Evolutionary conservation across 139 green algal species (phyloP).

Genomic region (Nannochloris sp.): DNA sequence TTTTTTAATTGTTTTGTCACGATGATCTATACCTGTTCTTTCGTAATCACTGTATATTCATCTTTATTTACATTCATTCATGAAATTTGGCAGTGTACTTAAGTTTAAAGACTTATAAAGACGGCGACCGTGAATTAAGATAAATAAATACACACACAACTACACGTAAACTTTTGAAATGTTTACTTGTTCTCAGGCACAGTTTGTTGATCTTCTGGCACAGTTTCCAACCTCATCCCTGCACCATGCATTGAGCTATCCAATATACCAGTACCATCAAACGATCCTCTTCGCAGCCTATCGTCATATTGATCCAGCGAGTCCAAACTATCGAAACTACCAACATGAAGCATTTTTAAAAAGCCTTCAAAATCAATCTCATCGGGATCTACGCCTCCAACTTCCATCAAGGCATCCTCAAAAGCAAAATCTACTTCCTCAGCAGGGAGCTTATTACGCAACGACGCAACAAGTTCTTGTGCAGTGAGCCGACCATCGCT

Average conservation of each 20-base stretch:
- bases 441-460: slow-evolving; percentile 65
- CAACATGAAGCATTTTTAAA: slow-evolving; percentile 40
- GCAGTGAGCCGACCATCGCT: slow-evolving; percentile 35
- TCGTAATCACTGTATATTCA: too few relatives aligned
- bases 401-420: slow-evolving; percentile 70
- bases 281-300: neutral
- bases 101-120: too few relatives aligned
- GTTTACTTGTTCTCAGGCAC: too few relatives aligned
- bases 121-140: too few relatives aligned
- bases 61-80: too few relatives aligned
- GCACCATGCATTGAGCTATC: neutral
- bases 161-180: too few relatives aligned
- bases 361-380: slow-evolving; percentile 77
- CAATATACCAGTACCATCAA: too few relatives aligned
- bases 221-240: neutral
- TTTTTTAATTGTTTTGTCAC: too few relatives aligned
- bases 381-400: slow-evolving; percentile 44
- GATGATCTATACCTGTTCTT: too few relatives aligned
- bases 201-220: neutral
- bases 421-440: slow-evolving; percentile 68
- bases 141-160: too few relatives aligned
- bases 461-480: slow-evolving; percentile 43
- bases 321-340: slow-evolving; percentile 31
- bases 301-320: slow-evolving; percentile 38
- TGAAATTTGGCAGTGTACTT: too few relatives aligned